Evolutionary conservation across 768 basidiomycete genomes (phyloP).

Genomic region (Hemileccinum rubropunctum): DNA sequence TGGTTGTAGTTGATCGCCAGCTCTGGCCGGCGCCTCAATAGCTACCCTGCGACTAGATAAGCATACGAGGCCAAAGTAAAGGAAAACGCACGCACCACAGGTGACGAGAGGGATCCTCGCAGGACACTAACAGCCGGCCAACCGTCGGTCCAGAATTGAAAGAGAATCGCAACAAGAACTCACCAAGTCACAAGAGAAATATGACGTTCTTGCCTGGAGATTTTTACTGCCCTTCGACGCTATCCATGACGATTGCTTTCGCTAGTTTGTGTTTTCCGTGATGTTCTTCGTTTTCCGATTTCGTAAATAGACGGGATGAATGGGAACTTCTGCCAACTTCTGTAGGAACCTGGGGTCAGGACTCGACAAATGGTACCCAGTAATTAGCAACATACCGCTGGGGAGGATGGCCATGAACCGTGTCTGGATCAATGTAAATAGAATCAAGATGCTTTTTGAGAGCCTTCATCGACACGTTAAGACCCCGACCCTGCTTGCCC

Average conservation of each 20-base stretch:
- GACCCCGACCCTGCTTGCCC: constrained; percentile 1
- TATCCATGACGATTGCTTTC: background rate
- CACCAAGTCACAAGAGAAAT: background rate
- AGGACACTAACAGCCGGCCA: background rate
- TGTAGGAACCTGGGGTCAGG: background rate
- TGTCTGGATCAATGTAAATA: constrained; percentile 3
- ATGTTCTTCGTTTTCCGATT: background rate
- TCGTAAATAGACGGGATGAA: background rate
- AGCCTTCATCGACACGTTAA: background rate
- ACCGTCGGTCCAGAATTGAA: background rate
- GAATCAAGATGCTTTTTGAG: constrained; percentile 9
- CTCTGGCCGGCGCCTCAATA: constrained; percentile 10
- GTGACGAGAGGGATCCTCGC: background rate
- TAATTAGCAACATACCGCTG: background rate
- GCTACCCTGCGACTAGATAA: constrained; percentile 3
- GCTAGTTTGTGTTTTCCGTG: background rate
- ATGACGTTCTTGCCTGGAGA: background rate
- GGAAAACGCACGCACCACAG: constrained; percentile 2
- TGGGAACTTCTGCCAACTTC: background rate
- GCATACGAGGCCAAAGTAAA: background rate
- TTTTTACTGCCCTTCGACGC: background rate
- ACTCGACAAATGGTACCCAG: background rate
- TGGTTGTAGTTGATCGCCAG: constrained; percentile 6
- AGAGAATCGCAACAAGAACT: background rate
- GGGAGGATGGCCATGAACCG: constrained; percentile 1